Evolutionary conservation across 345 rosid species (phyloP).

Genomic region (Eucalyptus regnans): DNA sequence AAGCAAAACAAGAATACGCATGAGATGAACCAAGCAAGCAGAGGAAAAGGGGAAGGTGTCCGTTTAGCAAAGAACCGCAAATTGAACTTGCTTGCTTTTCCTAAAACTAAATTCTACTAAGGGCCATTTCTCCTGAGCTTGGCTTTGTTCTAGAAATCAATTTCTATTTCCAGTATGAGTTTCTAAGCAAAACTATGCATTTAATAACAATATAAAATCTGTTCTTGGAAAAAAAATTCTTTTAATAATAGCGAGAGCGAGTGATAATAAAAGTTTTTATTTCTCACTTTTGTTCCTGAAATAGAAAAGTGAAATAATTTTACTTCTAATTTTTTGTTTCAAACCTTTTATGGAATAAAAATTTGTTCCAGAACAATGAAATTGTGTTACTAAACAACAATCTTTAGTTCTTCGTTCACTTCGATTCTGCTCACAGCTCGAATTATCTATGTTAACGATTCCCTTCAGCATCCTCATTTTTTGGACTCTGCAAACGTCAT

Average conservation of each 20-base stretch:
- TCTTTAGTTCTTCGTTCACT: fast-evolving
- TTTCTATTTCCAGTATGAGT: fast-evolving
- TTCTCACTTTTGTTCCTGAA: fast-evolving
- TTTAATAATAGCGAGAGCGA: fast-evolving
- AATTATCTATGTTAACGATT: no score
- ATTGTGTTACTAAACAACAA: no score
- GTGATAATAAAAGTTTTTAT: fast-evolving
- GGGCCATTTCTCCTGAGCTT: not conserved
- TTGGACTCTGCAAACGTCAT: no score
- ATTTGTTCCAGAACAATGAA: fast-evolving
- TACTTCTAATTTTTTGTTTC: no score
- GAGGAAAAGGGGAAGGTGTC: not conserved
- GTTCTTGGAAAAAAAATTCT: fast-evolving
- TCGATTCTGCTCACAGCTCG: fast-evolving
- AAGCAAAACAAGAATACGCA: not conserved
- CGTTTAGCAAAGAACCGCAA: not conserved
- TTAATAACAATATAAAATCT: no score
- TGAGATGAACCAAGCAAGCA: not conserved
- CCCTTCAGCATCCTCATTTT: no score
- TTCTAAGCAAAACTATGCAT: fast-evolving
- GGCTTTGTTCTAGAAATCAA: not conserved
- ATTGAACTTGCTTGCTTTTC: not conserved
- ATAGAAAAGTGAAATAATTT: no score
- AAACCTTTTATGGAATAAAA: no score
- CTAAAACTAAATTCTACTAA: not conserved